A percentile compares a stretch with the other conserved stretches of the same genome.
Evolutionary conservation across 495 filamentous ascomycete species (phyloP).

Genomic region (Hypoxylon subgilvum): DNA sequence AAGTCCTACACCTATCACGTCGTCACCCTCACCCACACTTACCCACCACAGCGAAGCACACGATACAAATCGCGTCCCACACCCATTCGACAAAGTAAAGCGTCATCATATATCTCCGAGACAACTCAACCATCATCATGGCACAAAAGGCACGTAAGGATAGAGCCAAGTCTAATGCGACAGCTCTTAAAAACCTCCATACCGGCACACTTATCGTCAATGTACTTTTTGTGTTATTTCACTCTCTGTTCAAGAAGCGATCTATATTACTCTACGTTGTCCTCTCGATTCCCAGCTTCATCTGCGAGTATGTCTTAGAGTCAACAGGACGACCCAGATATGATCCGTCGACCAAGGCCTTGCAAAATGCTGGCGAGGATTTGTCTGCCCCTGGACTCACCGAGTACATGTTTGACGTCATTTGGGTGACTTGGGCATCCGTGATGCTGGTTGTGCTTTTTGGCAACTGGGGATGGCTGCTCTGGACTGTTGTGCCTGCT

Average conservation of each 20-base stretch:
- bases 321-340: conserved; percentile 78
- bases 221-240: conserved; percentile 70
- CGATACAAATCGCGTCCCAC: not conserved
- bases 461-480: conserved; percentile 78
- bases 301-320: conserved; percentile 84
- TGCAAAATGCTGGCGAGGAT: conserved; percentile 83
- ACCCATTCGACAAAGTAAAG: too few species aligned
- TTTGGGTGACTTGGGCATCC: conserved; percentile 87
- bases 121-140: conserved; percentile 42
- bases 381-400: conserved; percentile 86
- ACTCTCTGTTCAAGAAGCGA: conserved; percentile 69
- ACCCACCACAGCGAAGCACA: not conserved
- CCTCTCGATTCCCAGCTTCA: conserved; percentile 72
- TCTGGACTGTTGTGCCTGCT: conserved; percentile 71
- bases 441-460: conserved; percentile 68
- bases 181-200: conserved; percentile 78
- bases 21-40: too few species aligned
- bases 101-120: not conserved
- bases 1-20: too few species aligned
- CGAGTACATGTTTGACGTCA: conserved; percentile 96
- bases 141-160: conserved; percentile 95
- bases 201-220: conserved; percentile 73
- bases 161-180: conserved; percentile 78
- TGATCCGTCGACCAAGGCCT: conserved; percentile 63
- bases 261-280: conserved; percentile 74